Conservation (phyloP, 1,139 yeast genomes). For the Yamadazyma sp. region DNA sequence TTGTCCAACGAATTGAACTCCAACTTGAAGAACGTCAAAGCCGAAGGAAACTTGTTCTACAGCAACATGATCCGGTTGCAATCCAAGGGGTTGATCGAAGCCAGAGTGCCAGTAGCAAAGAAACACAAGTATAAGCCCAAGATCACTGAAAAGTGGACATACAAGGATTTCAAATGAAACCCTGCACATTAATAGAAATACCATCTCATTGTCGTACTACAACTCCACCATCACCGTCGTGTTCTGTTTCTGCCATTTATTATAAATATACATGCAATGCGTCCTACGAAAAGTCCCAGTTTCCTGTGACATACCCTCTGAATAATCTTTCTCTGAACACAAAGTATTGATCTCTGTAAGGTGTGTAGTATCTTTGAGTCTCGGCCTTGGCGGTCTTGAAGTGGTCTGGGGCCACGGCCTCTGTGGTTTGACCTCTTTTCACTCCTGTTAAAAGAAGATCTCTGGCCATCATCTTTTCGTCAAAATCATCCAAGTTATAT, state of each 20-base stretch:
- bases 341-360: conserved; percentile 51
- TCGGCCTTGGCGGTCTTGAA: conserved; percentile 44
- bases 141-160: conserved; percentile 88
- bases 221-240: too few relatives aligned
- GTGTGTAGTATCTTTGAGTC: conserved; percentile 46
- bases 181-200: neutral
- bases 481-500: conserved; percentile 47
- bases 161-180: conserved; percentile 82
- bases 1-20: conserved; percentile 86
- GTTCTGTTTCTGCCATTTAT: conserved; percentile 1
- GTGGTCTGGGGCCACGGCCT: conserved; percentile 71
- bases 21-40: conserved; percentile 77
- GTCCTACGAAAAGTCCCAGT: conserved; percentile 41
- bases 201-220: neutral
- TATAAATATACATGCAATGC: conserved; percentile 6
- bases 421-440: conserved; percentile 66
- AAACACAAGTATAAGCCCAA: conserved; percentile 69
- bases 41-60: conserved; percentile 85
- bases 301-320: conserved; percentile 49
- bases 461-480: conserved; percentile 60
- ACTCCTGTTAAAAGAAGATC: conserved; percentile 77
- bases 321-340: conserved; percentile 49
- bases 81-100: conserved; percentile 80
- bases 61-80: conserved; percentile 84
- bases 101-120: conserved; percentile 71